phyloP scores from a whole-genome alignment of 2,329 filamentous ascomycete species.

The Ilyonectria destructans region DNA sequence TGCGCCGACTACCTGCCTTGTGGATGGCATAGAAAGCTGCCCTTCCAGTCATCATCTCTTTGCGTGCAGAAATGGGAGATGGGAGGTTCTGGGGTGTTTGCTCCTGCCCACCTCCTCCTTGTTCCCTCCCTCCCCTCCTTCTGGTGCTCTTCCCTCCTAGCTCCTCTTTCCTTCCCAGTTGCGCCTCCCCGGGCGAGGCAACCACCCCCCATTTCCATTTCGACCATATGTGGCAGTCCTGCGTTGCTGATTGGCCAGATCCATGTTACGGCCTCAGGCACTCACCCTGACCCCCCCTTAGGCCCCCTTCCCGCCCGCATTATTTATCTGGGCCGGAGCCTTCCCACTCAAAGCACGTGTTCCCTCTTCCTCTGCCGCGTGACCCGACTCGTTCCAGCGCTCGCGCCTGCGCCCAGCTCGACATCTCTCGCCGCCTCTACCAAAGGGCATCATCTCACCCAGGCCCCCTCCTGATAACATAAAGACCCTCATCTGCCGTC shows the following conservation, averaged over 20 bases:
- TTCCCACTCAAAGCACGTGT: constrained; percentile 59
- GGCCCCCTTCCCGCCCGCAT: constrained; percentile 31
- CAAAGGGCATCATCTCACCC: constrained; percentile 39
- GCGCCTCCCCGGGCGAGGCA: constrained; percentile 37
- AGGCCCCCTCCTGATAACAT: constrained; percentile 49
- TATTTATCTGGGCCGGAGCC: constrained; percentile 55
- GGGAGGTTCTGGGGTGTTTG: neutral
- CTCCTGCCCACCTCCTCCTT: neutral
- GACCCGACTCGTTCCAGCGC: constrained; percentile 53
- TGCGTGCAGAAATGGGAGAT: neutral
- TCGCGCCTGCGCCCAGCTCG: constrained; percentile 39
- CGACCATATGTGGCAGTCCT: constrained; percentile 44
- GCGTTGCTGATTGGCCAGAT: constrained; percentile 39
- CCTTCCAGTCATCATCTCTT: neutral
- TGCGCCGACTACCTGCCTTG: too few species aligned
- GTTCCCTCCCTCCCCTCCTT: constrained; percentile 7
- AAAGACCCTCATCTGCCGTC: constrained; percentile 43
- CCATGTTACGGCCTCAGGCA: constrained; percentile 45
- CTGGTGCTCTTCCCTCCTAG: constrained; percentile 8
- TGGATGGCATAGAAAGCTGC: too few species aligned
- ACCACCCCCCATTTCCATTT: constrained; percentile 39
- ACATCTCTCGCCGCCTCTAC: constrained; percentile 32
- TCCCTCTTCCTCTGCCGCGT: constrained; percentile 58
- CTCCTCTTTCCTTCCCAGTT: constrained; percentile 33
- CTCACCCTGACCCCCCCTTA: neutral